Evolutionary conservation across 768 basidiomycete genomes (phyloP).

Genomic region (Lentinula aciculospora): DNA sequence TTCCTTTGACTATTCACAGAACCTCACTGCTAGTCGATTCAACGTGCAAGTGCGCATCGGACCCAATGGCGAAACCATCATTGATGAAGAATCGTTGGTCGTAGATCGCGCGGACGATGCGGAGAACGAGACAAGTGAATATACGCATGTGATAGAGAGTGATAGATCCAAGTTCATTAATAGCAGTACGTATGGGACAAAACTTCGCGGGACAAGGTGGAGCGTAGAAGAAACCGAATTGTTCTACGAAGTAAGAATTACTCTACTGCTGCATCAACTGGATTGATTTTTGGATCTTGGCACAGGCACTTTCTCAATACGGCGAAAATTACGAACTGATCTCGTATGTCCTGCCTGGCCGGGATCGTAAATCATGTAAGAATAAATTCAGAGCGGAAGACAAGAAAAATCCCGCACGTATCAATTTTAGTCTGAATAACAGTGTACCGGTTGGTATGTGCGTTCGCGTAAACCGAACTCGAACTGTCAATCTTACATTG

Average conservation of each 20-base stretch:
- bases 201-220: slow-evolving; percentile 81
- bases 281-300: slow-evolving; percentile 8
- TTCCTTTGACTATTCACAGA: slow-evolving; percentile 67
- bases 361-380: slow-evolving; percentile 86
- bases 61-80: slow-evolving; percentile 79
- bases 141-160: slow-evolving; percentile 76
- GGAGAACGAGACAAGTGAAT: slow-evolving; percentile 59
- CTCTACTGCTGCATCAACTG: not conserved
- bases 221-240: slow-evolving; percentile 84
- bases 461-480: not conserved
- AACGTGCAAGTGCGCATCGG: slow-evolving; percentile 86
- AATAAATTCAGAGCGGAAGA: slow-evolving; percentile 93
- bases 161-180: slow-evolving; percentile 85
- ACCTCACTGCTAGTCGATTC: slow-evolving; percentile 61
- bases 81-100: slow-evolving; percentile 81
- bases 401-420: slow-evolving; percentile 69
- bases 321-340: slow-evolving; percentile 93
- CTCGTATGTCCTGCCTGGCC: slow-evolving; percentile 76
- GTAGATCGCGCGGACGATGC: slow-evolving; percentile 63
- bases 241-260: slow-evolving; percentile 69
- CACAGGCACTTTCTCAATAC: slow-evolving; percentile 84
- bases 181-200: slow-evolving; percentile 75
- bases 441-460: slow-evolving; percentile 71
- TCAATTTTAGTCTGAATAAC: slow-evolving; percentile 71
- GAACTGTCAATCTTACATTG: not conserved